Evolutionary conservation across 371 early-diverging fungal species (phyloP), one percentile per base, ranked within the genome.

Genomic region (Mortierella sp.): DNA sequence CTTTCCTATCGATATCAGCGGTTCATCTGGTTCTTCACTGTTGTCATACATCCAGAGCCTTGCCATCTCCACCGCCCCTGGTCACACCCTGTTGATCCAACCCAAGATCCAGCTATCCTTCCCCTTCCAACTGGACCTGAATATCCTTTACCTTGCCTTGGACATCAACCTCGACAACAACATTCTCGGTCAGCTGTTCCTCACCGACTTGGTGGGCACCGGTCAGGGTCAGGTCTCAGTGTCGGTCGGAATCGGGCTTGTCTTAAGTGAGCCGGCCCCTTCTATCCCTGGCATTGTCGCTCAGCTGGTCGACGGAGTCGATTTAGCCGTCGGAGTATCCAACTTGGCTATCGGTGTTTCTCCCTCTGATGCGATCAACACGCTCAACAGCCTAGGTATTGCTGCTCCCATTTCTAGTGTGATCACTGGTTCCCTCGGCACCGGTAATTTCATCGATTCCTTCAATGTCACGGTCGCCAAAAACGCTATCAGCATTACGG

Each of bases 71-170:
- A 82, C 83, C 40, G 65, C 83, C 14, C 71, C 83, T 4, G 83
- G 83, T 5, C 83, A 82, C 64, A 82, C 83, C 40, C 68, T 82
- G 43, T 66, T 82, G 83, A 69, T 82, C 34, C 61, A 71, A 31
- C 83, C 83, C 31, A 64, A 61, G 73, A 78, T 82, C 50, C 74
- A 77, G 67, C 26, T 82, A 2, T 79, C 83, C 29, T 39, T 82
- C 29, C 75, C 75, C 34, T 82, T 82, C 55, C 73, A 68, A 13
- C 50, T 82, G 10, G 83, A 82, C 41, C 37, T 82, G 50, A 78
- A 74, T 58, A 77, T 82, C 48, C 83, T 79, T 8, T 82, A 82
- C 76, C 66, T 82, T 43, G 71, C 78, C n/a, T 29, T 82, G 43
- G 79, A 82, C 73, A 77, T 82, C 74, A 82, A 78, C 63, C 70